Percentiles rank a stretch among this genome's conserved stretches.
phyloP scores from a whole-genome alignment of 169 alveolate genomes.

The Plasmodium cynomolgi region DNA sequence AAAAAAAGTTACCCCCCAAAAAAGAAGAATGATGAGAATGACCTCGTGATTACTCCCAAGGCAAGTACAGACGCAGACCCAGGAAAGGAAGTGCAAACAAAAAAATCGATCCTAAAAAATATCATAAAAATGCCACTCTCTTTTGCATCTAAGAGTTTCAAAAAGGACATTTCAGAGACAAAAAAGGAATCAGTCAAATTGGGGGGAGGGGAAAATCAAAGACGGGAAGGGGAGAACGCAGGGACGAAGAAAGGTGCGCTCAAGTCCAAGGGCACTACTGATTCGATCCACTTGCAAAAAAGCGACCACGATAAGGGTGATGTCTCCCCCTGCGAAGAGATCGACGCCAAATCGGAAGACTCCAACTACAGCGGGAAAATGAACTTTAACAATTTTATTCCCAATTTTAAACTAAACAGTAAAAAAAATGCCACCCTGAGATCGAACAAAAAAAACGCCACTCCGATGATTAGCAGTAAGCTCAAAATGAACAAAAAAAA shows the following conservation, averaged over 20 bases:
- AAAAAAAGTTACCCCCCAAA: background rate
- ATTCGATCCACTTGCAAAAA: background rate
- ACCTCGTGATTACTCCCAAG: background rate
- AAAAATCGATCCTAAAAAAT: conserved; percentile 2
- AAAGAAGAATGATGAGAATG: background rate
- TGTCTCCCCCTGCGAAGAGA: background rate
- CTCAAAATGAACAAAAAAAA: background rate
- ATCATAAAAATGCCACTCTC: background rate
- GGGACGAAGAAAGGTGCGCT: background rate
- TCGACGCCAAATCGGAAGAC: background rate
- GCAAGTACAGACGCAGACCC: background rate
- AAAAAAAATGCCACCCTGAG: background rate
- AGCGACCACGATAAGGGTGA: background rate
- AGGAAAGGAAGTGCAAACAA: background rate
- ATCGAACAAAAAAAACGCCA: background rate
- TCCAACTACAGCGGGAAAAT: background rate
- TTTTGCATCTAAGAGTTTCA: background rate
- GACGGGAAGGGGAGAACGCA: background rate
- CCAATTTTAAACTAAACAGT: background rate
- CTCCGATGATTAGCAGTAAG: background rate
- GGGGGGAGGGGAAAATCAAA: background rate
- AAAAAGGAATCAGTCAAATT: background rate
- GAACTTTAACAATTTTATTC: background rate
- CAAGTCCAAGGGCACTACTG: background rate
- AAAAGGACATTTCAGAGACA: background rate